Evolutionary conservation across 139 green algal species (phyloP).

Genomic region (Auxenochlorella pyrenoidosa): DNA sequence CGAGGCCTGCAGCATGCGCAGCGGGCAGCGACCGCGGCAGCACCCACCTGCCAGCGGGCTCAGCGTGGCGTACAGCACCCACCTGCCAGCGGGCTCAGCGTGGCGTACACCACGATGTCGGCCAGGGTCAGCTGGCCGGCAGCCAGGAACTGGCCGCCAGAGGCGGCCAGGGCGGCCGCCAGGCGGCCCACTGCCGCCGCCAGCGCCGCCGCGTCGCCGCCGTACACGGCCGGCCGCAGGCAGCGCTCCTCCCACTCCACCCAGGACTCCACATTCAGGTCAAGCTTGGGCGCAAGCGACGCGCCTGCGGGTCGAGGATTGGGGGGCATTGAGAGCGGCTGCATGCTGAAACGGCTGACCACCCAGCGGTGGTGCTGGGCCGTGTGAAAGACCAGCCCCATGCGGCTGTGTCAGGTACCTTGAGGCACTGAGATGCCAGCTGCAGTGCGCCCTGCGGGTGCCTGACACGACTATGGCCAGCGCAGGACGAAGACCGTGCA

Average conservation of each 20-base stretch:
- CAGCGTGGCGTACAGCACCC: neutral
- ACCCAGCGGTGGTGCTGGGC: too few species aligned
- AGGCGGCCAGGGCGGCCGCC: constrained; percentile 33
- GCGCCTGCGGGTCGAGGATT: neutral
- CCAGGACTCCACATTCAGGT: constrained; percentile 55
- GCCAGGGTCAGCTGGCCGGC: constrained; percentile 52
- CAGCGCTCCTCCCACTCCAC: constrained; percentile 69
- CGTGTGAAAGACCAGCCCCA: too few species aligned
- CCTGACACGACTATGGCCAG: too few species aligned
- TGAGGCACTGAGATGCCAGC: too few species aligned
- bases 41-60: constrained; percentile 20
- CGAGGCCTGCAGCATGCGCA: neutral
- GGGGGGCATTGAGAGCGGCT: neutral
- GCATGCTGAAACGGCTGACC: too few species aligned
- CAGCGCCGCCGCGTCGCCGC: constrained; percentile 31
- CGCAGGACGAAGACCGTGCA: neutral
- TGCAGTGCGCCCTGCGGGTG: too few species aligned
- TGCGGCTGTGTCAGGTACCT: too few species aligned
- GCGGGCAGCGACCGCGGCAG: neutral
- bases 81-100: constrained; percentile 33
- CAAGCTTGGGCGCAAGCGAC: neutral
- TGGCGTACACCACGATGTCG: constrained; percentile 60
- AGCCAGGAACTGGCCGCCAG: constrained; percentile 26
- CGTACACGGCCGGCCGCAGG: constrained; percentile 57
- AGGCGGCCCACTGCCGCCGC: constrained; percentile 45